These are phyloP conservation scores for Mycena rosella DNA, from an alignment of 768 basidiomycete genomes.

Conservation along the genomic window DNA sequence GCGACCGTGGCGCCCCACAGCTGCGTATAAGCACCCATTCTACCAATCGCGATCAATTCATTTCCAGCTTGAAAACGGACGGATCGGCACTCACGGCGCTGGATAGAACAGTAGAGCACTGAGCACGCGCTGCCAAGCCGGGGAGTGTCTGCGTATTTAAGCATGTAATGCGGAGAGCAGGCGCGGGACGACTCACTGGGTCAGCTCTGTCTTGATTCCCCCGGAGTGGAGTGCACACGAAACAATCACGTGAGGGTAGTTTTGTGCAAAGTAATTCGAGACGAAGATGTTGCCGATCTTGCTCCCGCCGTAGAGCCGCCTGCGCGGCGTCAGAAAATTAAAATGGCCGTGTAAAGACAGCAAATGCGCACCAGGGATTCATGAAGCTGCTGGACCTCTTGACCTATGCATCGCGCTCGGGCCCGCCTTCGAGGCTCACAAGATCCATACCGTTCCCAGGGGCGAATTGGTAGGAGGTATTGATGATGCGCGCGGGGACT, in stretches of 20 bases:
- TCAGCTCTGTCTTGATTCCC: background rate
- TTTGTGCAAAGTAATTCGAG: conserved; percentile 25
- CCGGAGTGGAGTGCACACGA: conserved; percentile 31
- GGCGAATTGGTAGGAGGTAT: conserved; percentile 36
- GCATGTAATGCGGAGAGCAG: background rate
- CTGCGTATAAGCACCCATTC: conserved; percentile 20
- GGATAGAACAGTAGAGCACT: no score
- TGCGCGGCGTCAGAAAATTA: background rate
- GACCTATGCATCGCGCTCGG: conserved; percentile 29
- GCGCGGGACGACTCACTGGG: background rate
- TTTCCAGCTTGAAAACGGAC: no score
- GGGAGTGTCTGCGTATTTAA: background rate
- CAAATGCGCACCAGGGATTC: background rate
- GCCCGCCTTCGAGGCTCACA: conserved; percentile 12
- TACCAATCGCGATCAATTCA: background rate
- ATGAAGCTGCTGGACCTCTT: background rate
- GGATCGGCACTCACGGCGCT: no score
- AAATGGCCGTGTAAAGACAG: no score
- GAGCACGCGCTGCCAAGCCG: no score
- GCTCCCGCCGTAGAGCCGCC: conserved; percentile 33
- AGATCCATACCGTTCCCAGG: conserved; percentile 22
- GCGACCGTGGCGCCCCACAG: conserved; percentile 27
- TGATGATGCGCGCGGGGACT: conserved; percentile 42
- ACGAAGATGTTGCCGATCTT: conserved; percentile 30
- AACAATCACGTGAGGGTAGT: conserved; percentile 13